Evolutionary conservation across 2,329 filamentous ascomycete genomes (phyloP).

Genomic region (Pseudogymnoascus sp.): DNA sequence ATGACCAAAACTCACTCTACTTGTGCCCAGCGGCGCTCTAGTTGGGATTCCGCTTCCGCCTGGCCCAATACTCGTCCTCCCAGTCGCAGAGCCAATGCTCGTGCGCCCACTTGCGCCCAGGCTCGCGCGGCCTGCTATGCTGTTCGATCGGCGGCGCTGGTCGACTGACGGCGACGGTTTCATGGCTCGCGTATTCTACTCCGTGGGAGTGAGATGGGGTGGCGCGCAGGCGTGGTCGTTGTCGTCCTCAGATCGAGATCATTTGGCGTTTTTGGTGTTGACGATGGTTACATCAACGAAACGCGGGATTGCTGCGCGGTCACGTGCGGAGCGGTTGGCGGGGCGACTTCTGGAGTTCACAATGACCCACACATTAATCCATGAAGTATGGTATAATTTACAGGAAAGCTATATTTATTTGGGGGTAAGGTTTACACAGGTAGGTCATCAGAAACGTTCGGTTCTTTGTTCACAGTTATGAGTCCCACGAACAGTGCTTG

Average conservation of each 20-base stretch:
- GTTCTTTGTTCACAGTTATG: neutral
- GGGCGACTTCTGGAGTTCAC: neutral
- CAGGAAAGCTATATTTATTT: neutral
- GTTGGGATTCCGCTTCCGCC: neutral
- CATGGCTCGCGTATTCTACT: neutral
- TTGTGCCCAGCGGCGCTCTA: neutral
- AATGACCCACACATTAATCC: neutral
- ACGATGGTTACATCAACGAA: slow-evolving; percentile 6
- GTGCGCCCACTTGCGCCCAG: neutral
- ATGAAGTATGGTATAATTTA: neutral
- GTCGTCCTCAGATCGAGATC: neutral
- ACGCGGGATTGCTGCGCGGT: slow-evolving; percentile 7
- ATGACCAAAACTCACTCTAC: neutral
- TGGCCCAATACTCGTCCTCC: neutral
- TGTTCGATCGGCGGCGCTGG: neutral
- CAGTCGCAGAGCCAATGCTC: neutral
- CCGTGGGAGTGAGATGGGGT: neutral
- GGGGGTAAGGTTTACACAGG: neutral
- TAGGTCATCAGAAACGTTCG: neutral
- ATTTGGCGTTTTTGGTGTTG: slow-evolving; percentile 7
- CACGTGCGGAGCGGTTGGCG: neutral
- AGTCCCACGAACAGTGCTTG: neutral
- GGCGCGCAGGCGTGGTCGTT: neutral
- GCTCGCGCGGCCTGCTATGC: slow-evolving; percentile 1
- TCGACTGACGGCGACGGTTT: neutral